phyloP scores from a whole-genome alignment of 2,329 filamentous ascomycete species.

The Xylariaceae sp. region DNA sequence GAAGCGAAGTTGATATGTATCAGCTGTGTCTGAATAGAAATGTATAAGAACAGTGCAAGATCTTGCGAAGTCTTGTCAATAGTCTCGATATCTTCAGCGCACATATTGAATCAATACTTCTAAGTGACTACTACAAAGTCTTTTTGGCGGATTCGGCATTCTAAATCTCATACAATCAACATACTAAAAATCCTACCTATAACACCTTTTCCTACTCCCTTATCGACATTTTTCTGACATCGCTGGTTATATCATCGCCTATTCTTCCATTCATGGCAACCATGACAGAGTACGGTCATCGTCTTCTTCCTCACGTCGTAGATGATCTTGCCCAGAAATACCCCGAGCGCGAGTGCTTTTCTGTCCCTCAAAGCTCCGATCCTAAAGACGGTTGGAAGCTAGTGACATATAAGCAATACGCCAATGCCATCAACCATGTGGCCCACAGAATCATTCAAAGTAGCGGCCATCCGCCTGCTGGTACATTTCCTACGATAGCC shows the following conservation, averaged over 20 bases:
- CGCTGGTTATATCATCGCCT: no score
- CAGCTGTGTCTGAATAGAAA: not conserved
- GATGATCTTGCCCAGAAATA: conserved; percentile 45
- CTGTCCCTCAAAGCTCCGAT: conserved; percentile 43
- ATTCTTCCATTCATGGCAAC: not conserved
- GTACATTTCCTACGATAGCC: conserved; percentile 47
- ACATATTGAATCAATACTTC: not conserved
- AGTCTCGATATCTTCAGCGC: no score
- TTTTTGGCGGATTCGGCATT: no score
- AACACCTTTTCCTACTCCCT: no score
- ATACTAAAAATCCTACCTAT: no score
- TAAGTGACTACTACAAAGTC: no score
- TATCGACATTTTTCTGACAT: no score
- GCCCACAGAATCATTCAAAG: conserved; percentile 43
- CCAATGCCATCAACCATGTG: conserved; percentile 49
- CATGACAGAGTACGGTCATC: conserved; percentile 24
- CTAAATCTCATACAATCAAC: no score
- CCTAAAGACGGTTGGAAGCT: conserved; percentile 49
- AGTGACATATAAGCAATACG: conserved; percentile 46
- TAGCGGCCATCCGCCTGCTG: conserved; percentile 34
- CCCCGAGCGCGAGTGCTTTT: conserved; percentile 45
- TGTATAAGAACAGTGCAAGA: conserved; percentile 12
- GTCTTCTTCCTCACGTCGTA: conserved; percentile 47
- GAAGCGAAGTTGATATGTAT: not conserved
- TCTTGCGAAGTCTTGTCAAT: not conserved